Percentiles rank a stretch among this genome's conserved stretches.
phyloP scores from a whole-genome alignment of 306 rosid genomes.

The Trichosanthes truncata region DNA sequence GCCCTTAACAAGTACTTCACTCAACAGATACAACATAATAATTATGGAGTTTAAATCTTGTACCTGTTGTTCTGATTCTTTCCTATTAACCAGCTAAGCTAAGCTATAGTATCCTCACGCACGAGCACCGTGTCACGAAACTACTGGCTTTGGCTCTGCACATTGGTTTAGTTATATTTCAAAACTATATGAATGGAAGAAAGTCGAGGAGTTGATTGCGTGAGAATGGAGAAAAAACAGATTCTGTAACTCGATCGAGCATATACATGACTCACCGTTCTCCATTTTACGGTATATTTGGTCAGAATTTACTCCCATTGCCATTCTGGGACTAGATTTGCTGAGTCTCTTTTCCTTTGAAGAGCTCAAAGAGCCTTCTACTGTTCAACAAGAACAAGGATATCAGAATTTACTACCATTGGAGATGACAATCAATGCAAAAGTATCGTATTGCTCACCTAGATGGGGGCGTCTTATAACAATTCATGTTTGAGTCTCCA shows the following conservation, averaged over 20 bases:
- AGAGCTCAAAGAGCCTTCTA: constrained; percentile 82
- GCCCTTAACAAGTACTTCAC: background rate
- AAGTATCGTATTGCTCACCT: background rate
- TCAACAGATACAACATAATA: background rate
- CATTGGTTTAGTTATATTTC: background rate
- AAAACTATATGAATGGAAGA: background rate
- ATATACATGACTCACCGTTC: constrained; percentile 34
- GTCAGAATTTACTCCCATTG: constrained; percentile 14
- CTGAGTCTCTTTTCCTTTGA: constrained; percentile 37
- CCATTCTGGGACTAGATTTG: constrained; percentile 22
- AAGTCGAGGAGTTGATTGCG: background rate
- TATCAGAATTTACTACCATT: background rate
- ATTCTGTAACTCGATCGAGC: background rate
- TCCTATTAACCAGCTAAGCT: background rate
- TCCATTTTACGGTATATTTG: constrained; percentile 19
- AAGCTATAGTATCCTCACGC: background rate
- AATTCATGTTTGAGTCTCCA: background rate
- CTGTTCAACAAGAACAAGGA: constrained; percentile 20
- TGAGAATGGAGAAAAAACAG: background rate
- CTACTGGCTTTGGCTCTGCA: constrained; percentile 34
- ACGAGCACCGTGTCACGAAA: constrained; percentile 16
- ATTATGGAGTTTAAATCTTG: background rate
- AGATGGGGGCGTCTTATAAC: background rate
- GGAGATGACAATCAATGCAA: background rate
- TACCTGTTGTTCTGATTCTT: background rate